phyloP scores from a whole-genome alignment of 495 filamentous ascomycete genomes.

The Talaromyces wortmannii region DNA sequence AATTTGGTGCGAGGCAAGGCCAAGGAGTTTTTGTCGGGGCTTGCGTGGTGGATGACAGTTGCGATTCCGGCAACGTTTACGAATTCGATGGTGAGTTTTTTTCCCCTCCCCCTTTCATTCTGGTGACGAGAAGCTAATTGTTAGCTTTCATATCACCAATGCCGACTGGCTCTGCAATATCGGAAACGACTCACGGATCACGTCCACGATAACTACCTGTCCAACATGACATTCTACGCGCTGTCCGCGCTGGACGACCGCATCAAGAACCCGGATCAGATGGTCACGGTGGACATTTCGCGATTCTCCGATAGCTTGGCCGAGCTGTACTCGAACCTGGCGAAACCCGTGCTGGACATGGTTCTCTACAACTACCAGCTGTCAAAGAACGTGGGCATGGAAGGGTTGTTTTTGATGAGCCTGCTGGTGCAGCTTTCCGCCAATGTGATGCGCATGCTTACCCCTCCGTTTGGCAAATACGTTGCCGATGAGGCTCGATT shows the following conservation, averaged over 20 bases:
- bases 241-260: conserved; percentile 93
- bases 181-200: conserved; percentile 84
- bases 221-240: conserved; percentile 95
- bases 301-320: conserved; percentile 94
- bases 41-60: conserved; percentile 98
- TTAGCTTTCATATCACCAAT: conserved; percentile 94
- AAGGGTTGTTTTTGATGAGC: conserved; percentile 91
- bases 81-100: conserved; percentile 82
- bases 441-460: conserved; percentile 86
- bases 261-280: conserved; percentile 97
- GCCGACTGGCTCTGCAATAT: conserved; percentile 86
- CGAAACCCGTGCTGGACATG: conserved; percentile 92
- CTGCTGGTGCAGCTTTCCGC: conserved; percentile 89
- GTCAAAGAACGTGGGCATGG: conserved; percentile 86
- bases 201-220: conserved; percentile 90
- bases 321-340: conserved; percentile 95
- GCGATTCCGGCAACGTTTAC: conserved; percentile 97
- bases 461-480: conserved; percentile 97
- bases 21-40: conserved; percentile 78
- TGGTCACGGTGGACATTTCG: conserved; percentile 92
- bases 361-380: conserved; percentile 91
- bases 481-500: conserved; percentile 92
- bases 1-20: conserved; percentile 86
- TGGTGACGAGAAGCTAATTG: neutral
- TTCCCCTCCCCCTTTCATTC: neutral